Evolutionary conservation across 768 basidiomycete species (phyloP).

Genomic region (Termitomyces heimii): DNA sequence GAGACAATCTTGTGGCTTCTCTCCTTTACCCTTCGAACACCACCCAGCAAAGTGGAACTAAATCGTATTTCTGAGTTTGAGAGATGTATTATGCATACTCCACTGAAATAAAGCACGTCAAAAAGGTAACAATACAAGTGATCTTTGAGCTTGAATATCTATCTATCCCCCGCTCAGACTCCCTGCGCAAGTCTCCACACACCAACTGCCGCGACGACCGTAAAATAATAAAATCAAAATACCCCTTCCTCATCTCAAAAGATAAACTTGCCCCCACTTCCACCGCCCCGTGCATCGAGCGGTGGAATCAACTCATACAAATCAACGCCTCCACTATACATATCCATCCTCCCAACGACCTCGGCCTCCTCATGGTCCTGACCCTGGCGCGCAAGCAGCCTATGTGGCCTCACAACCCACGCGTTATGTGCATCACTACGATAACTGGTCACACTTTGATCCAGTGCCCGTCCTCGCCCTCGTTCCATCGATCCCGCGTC

Average conservation of each 20-base stretch:
- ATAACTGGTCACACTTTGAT: background rate
- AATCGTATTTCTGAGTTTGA: background rate
- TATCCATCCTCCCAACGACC: constrained; percentile 16
- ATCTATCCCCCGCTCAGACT: background rate
- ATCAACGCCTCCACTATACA: constrained; percentile 7
- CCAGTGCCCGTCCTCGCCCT: background rate
- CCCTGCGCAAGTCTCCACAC: background rate
- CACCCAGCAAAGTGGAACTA: background rate
- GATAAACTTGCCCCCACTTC: background rate
- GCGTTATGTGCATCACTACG: background rate
- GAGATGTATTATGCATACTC: background rate
- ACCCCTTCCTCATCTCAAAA: background rate
- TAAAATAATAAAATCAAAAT: background rate
- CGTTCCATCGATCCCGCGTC: background rate
- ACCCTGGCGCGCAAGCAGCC: constrained; percentile 5
- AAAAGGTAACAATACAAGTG: background rate
- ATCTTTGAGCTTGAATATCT: background rate
- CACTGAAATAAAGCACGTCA: background rate
- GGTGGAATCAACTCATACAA: background rate
- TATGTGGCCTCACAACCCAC: background rate
- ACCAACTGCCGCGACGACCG: background rate
- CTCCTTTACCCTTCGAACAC: background rate
- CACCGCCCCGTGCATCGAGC: background rate
- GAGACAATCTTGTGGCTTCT: no score
- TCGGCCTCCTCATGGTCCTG: constrained; percentile 15